Evolutionary conservation across 1,284 basidiomycete genomes (phyloP).

Genomic region (Puccinia sorghi): DNA sequence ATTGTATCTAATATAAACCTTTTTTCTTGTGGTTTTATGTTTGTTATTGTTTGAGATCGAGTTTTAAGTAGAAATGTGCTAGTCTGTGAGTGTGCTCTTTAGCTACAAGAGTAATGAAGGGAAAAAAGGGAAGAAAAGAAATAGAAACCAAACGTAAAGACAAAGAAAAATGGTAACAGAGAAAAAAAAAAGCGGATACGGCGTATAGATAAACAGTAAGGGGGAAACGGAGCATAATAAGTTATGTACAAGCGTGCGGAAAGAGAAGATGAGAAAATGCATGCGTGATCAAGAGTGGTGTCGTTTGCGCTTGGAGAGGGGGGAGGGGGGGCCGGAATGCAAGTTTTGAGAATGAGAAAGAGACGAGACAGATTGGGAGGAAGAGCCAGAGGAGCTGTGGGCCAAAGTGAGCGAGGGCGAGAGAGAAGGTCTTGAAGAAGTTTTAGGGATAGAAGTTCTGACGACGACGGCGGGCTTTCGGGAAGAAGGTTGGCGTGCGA

Average conservation of each 20-base stretch:
- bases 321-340: neutral
- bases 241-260: neutral
- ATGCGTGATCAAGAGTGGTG: neutral
- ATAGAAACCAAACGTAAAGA: neutral
- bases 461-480: no score
- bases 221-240: no score
- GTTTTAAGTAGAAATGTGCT: no score
- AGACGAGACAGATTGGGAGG: neutral
- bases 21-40: no score
- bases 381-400: no score
- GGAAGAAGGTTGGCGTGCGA: neutral
- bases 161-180: neutral
- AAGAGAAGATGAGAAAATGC: neutral
- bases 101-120: no score
- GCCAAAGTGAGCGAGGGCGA: no score
- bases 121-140: no score
- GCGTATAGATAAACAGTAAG: neutral
- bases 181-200: neutral
- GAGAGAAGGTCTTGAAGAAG: neutral
- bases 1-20: no score
- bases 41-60: no score
- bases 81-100: no score
- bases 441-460: neutral
- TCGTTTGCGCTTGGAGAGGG: slow-evolving; percentile 13
- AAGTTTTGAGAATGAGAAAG: neutral